These are phyloP conservation scores for Epichloe elymi DNA, from an alignment of 2,329 filamentous ascomycete species.

Conservation along the genomic window DNA sequence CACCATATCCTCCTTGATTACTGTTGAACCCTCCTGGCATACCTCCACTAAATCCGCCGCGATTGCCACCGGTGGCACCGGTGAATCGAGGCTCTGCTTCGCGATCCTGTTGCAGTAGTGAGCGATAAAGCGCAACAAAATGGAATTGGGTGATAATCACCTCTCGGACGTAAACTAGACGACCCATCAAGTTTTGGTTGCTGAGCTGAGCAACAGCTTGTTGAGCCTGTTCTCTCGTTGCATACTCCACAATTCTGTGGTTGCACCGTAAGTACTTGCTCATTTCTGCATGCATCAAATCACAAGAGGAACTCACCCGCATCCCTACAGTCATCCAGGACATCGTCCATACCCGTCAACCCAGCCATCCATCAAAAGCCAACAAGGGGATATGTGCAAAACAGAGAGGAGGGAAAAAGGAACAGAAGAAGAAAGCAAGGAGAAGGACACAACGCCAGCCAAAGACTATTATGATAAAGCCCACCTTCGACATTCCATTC, in stretches of 20 bases:
- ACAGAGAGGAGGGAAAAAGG: conserved; percentile 43
- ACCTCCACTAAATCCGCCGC: conserved; percentile 48
- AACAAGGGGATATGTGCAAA: conserved; percentile 42
- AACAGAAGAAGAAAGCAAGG: conserved; percentile 40
- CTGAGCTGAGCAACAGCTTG: conserved; percentile 93
- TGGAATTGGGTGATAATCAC: conserved; percentile 34
- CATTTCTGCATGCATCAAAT: background rate
- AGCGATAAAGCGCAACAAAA: background rate
- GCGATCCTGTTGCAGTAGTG: conserved; percentile 54
- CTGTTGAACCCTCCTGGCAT: conserved; percentile 33
- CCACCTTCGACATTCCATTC: conserved; percentile 99
- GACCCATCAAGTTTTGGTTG: conserved; percentile 98
- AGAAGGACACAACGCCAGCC: conserved; percentile 44
- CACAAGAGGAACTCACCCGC: conserved; percentile 61
- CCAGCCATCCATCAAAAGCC: conserved; percentile 74
- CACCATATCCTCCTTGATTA: conserved; percentile 42
- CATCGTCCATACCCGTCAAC: conserved; percentile 96
- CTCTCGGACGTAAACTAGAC: conserved; percentile 97
- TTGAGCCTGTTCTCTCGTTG: conserved; percentile 97
- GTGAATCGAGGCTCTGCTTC: conserved; percentile 96
- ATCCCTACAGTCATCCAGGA: conserved; percentile 94
- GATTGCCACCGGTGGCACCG: conserved; percentile 50
- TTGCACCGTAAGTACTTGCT: background rate
- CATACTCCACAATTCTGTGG: conserved; percentile 97
- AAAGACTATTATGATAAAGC: conserved; percentile 75